Evolutionary conservation across 179 eudicot species (phyloP), one percentile per base, ranked within the genome.

Genomic region (Spinacia oleracea): DNA sequence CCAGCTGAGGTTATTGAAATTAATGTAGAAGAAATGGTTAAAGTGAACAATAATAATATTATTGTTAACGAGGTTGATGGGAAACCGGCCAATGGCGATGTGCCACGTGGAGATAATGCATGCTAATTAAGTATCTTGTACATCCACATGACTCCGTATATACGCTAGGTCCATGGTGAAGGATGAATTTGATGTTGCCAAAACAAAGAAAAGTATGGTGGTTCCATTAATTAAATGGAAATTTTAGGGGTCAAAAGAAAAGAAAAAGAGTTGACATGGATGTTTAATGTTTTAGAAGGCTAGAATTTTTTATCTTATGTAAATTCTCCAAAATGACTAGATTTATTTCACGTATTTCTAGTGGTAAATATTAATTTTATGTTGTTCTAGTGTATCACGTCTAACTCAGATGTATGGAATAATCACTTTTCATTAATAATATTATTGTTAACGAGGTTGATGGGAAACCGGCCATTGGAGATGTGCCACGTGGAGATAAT

Each of bases 11-110:
- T 58, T 9, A 72, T 77, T 51, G 68, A 81, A 29, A 77, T 82
- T 25, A 79, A 79, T 60, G 73, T 82, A 4, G 82, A 82, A 1
- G 82, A 75, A 2, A 78, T 65, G 67, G 69, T 15, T 67, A 43
- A 75, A 8, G 42, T 45, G 60, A 42, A 27, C 35, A 31, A 14
- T 10, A 29, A 58, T 34, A 66, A 62, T 48, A 50, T 50, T 27
- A 35, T 18, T 46, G 42, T 16, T 21, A 29, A 42, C 8, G 50
- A 25, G 20, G 29, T 66, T 64, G 40, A 42, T 34, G 64, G 7
- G 43, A 65, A 66, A 15, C 62, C 6, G 21, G 12, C 34, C 21
- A 8, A 1, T 68, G 71, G 25, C 3, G 53, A 34, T 40, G 21
- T 11, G 75, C 79, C 79, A 69, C 76, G 75, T 76, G 79, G 75